Evolutionary conservation across 352 stramenopile species (phyloP).

Genomic region (Phytophthora megakarya): DNA sequence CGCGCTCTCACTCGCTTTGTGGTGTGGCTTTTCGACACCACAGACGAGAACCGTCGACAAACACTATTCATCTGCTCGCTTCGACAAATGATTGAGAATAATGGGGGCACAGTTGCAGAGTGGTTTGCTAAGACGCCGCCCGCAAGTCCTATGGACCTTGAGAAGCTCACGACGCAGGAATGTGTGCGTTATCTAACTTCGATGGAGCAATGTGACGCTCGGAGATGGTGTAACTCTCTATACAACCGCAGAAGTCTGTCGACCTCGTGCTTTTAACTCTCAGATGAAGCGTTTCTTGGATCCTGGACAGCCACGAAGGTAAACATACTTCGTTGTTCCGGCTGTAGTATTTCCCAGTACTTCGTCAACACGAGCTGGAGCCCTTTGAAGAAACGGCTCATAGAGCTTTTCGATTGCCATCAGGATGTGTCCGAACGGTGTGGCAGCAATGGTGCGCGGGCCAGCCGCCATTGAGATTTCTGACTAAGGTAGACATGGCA

Average conservation of each 20-base stretch:
- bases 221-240: not conserved
- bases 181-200: not conserved
- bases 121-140: not conserved
- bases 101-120: not conserved
- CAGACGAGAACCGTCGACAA: not conserved
- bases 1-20: not conserved
- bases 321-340: not conserved
- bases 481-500: no score
- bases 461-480: no score
- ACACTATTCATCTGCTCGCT: not conserved
- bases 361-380: not conserved
- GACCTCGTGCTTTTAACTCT: not conserved
- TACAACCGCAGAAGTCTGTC: not conserved
- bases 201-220: slow-evolving; percentile 1
- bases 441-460: no score
- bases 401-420: no score
- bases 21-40: not conserved
- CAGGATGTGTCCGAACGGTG: no score
- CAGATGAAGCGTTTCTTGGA: slow-evolving; percentile 1
- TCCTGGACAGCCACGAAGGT: no score
- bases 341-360: not conserved
- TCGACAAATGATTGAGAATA: not conserved
- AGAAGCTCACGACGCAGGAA: not conserved
- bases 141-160: not conserved
- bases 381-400: no score